phyloP scores from a whole-genome alignment of 1,284 basidiomycete genomes.

The Coriolopsis trogii region DNA sequence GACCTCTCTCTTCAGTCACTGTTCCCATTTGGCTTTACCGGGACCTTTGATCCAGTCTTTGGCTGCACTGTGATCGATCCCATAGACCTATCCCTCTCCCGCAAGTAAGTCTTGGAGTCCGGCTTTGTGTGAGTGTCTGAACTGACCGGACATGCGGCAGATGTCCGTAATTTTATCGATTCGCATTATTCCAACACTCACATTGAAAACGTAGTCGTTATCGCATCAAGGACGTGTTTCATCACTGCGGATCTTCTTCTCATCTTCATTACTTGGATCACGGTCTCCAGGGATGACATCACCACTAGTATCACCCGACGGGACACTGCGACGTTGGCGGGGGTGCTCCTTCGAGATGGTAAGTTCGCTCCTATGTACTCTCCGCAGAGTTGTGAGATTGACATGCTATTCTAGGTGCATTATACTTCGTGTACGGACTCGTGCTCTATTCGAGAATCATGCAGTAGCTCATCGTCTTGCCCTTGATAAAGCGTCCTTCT shows the following conservation, averaged over 20 bases:
- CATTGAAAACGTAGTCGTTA: not conserved
- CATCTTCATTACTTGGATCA: not conserved
- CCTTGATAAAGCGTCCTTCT: not conserved
- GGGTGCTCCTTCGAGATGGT: not conserved
- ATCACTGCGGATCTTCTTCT: slow-evolving; percentile 1
- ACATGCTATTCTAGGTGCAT: not conserved
- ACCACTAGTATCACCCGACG: not conserved
- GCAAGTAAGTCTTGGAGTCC: not conserved
- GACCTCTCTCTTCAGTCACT: not conserved
- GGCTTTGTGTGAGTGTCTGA: not conserved
- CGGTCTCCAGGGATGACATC: not conserved
- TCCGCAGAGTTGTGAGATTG: not conserved
- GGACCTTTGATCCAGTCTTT: not conserved
- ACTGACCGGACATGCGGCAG: not conserved
- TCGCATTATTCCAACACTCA: not conserved
- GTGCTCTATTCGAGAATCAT: not conserved
- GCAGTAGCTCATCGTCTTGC: not conserved
- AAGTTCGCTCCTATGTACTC: not conserved
- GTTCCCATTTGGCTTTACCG: not conserved
- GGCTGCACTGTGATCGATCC: not conserved
- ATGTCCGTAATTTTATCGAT: not conserved
- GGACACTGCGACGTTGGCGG: not conserved
- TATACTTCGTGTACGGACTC: not conserved
- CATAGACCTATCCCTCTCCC: not conserved
- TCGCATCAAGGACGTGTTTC: slow-evolving; percentile 2